Conservation (phyloP, 2,329 filamentous ascomycete genomes). For the Trichoderma lentiforme region DNA sequence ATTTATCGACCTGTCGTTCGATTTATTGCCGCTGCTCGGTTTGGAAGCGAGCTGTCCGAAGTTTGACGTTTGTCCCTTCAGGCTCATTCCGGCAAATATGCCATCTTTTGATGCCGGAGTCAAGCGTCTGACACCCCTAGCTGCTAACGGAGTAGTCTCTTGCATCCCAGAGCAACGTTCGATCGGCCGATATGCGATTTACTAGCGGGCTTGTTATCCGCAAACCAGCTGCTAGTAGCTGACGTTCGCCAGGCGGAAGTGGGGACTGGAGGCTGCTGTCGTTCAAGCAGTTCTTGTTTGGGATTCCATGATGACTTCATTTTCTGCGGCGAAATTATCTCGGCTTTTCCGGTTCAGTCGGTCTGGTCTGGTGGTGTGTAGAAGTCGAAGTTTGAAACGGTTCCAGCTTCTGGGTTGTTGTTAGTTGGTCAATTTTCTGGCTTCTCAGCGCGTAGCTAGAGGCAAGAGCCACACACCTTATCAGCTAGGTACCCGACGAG, state of each 20-base stretch:
- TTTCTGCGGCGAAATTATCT: background rate
- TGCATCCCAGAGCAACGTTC: background rate
- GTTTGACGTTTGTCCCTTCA: background rate
- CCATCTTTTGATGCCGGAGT: background rate
- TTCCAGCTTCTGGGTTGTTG: background rate
- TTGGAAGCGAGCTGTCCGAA: background rate
- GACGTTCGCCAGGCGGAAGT: background rate
- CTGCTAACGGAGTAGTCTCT: background rate
- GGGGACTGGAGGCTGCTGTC: background rate
- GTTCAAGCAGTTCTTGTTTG: background rate
- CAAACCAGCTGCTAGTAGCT: background rate
- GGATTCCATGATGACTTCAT: background rate
- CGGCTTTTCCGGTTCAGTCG: background rate
- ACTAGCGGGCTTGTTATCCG: background rate
- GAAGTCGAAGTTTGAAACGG: background rate
- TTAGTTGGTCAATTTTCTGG: background rate
- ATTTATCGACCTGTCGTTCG: background rate
- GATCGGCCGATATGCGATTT: slow-evolving; percentile 4
- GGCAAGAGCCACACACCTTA: background rate
- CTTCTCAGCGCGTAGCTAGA: background rate
- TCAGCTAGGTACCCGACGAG: background rate
- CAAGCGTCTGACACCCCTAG: background rate
- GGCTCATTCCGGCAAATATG: background rate
- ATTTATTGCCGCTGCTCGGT: background rate
- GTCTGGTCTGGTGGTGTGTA: background rate